phyloP scores from a whole-genome alignment of 768 basidiomycete species.

The Trametes gibbosa region DNA sequence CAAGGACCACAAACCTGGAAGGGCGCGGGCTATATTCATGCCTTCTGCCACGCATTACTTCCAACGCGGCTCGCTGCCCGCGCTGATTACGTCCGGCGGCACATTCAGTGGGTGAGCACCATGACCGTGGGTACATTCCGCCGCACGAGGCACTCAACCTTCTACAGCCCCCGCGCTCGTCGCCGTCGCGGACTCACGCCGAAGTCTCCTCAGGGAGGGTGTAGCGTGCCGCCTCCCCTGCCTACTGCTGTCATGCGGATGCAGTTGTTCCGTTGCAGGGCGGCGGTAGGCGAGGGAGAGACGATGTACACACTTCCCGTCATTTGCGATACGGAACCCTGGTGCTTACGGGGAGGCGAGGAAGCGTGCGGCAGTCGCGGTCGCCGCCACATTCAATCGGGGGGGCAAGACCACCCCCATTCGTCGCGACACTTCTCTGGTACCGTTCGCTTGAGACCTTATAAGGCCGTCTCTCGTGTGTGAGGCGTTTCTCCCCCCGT shows the following conservation, averaged over 20 bases:
- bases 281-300: too few relatives aligned
- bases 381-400: neutral
- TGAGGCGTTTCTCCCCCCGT: neutral
- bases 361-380: slow-evolving; percentile 6
- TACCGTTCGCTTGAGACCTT: neutral
- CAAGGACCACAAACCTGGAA: neutral
- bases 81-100: neutral
- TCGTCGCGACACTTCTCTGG: slow-evolving; percentile 4
- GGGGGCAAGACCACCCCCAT: neutral
- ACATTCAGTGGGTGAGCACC: neutral
- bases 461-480: slow-evolving; percentile 1
- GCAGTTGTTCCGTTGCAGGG: too few relatives aligned
- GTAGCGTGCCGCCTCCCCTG: too few relatives aligned
- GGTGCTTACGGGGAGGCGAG: neutral
- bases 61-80: neutral
- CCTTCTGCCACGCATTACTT: neutral
- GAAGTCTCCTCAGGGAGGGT: too few relatives aligned
- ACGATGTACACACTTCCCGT: neutral
- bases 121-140: neutral
- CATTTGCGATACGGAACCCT: neutral
- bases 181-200: neutral
- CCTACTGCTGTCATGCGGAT: too few relatives aligned
- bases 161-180: neutral
- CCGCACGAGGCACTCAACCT: neutral
- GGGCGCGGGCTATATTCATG: neutral